Conservation (phyloP, 75 land plant species). For the Cunninghamia lanceolata region DNA sequence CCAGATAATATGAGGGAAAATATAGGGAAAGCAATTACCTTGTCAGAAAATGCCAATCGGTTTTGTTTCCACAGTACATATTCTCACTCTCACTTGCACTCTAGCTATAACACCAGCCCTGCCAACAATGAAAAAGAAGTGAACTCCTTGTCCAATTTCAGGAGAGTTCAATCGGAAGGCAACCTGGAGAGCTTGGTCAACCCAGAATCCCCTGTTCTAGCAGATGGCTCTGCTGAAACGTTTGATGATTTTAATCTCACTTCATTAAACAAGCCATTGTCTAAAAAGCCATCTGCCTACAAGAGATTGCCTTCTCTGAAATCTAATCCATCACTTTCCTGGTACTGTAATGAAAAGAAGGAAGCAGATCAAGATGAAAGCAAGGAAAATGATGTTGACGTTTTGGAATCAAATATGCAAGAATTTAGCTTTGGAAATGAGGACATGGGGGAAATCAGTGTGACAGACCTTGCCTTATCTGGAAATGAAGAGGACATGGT, state of each 20-base stretch:
- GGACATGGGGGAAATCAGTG: background rate
- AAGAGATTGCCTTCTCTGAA: background rate
- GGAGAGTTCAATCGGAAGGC: slow-evolving; percentile 37
- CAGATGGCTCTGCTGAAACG: background rate
- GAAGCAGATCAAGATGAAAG: slow-evolving; percentile 2
- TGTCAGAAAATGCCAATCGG: slow-evolving; percentile 11
- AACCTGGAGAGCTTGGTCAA: slow-evolving; percentile 19
- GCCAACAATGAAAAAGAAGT: background rate
- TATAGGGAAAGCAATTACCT: background rate
- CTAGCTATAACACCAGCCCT: slow-evolving; percentile 14
- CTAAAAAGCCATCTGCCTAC: background rate
- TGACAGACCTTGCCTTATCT: background rate
- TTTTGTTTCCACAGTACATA: slow-evolving; percentile 13
- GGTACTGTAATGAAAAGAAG: slow-evolving; percentile 8
- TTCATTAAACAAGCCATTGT: slow-evolving; percentile 1
- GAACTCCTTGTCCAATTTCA: slow-evolving; percentile 6
- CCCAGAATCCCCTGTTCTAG: background rate
- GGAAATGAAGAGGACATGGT: background rate
- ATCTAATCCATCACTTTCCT: background rate
- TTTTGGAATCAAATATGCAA: background rate
- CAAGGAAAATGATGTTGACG: background rate
- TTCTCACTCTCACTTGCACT: background rate
- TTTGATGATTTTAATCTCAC: background rate
- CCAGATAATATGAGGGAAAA: background rate
- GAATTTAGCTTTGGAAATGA: slow-evolving; percentile 7